phyloP scores from a whole-genome alignment of 345 rosid species.

The Trapa incisa region DNA sequence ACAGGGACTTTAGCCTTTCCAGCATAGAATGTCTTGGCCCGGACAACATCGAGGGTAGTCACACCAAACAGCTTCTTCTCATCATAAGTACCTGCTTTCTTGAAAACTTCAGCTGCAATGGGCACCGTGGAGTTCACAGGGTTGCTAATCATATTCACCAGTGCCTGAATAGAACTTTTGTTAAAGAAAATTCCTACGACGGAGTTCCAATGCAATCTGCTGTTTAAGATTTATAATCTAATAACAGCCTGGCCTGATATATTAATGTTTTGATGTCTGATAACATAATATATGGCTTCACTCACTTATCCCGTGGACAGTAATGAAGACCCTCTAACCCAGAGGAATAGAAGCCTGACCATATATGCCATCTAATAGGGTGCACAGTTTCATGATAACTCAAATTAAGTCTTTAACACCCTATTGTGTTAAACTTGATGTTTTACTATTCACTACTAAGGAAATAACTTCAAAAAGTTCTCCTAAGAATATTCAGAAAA shows the following conservation, averaged over 20 bases:
- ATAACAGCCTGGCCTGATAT: not conserved
- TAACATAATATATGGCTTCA: no score
- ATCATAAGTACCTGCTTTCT: constrained; percentile 60
- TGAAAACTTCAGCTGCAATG: constrained; percentile 67
- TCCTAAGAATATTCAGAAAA: not conserved
- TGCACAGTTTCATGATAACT: no score
- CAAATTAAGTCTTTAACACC: no score
- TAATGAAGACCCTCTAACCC: no score
- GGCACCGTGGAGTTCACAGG: constrained; percentile 78
- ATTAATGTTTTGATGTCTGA: no score
- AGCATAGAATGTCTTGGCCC: constrained; percentile 70
- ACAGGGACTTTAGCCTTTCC: constrained; percentile 50
- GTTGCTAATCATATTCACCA: constrained; percentile 64
- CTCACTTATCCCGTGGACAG: no score
- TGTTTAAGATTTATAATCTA: no score
- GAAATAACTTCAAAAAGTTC: not conserved
- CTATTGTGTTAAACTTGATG: no score
- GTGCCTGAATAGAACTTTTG: constrained; percentile 21
- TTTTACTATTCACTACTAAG: no score
- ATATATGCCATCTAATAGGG: no score
- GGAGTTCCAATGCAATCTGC: no score
- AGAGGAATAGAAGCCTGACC: no score
- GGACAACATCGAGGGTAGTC: constrained; percentile 61
- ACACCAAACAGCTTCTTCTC: constrained; percentile 63
- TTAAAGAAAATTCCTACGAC: not conserved